Conservation (phyloP, 495 filamentous ascomycete genomes). For the Chaetomidium leptoderma region DNA sequence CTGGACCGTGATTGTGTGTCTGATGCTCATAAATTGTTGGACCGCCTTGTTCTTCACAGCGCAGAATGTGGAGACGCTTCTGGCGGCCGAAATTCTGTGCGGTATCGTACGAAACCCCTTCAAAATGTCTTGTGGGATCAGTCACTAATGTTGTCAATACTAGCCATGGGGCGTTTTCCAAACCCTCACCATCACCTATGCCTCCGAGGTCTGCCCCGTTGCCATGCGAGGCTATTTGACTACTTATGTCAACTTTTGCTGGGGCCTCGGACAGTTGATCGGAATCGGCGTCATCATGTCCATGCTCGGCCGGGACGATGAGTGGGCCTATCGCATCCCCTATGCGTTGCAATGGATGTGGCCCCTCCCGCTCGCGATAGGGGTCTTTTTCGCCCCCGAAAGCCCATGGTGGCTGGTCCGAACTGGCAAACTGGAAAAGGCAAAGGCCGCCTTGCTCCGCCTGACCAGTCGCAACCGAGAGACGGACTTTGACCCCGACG, state of each 20-base stretch:
- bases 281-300: slow-evolving; percentile 67
- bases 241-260: slow-evolving; percentile 79
- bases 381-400: slow-evolving; percentile 68
- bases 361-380: slow-evolving; percentile 69
- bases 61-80: slow-evolving; percentile 60
- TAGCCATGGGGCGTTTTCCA: slow-evolving; percentile 75
- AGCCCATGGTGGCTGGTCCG: slow-evolving; percentile 81
- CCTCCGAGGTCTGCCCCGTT: slow-evolving; percentile 73
- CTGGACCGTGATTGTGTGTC: slow-evolving; percentile 65
- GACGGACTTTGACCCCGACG: slow-evolving; percentile 63
- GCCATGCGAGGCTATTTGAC: slow-evolving; percentile 69
- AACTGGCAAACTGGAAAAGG: slow-evolving; percentile 61
- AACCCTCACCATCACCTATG: slow-evolving; percentile 73
- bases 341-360: slow-evolving; percentile 85
- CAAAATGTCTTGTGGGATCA: neutral
- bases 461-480: slow-evolving; percentile 57
- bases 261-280: slow-evolving; percentile 74
- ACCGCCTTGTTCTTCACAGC: slow-evolving; percentile 76
- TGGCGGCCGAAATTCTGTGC: slow-evolving; percentile 70
- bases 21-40: slow-evolving; percentile 62
- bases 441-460: slow-evolving; percentile 62
- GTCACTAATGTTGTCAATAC: neutral
- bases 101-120: slow-evolving; percentile 51
- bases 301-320: slow-evolving; percentile 53
- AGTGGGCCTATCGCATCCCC: slow-evolving; percentile 59